Evolutionary conservation across 2,329 filamentous ascomycete species (phyloP).

Genomic region (Apiospora arundinis): DNA sequence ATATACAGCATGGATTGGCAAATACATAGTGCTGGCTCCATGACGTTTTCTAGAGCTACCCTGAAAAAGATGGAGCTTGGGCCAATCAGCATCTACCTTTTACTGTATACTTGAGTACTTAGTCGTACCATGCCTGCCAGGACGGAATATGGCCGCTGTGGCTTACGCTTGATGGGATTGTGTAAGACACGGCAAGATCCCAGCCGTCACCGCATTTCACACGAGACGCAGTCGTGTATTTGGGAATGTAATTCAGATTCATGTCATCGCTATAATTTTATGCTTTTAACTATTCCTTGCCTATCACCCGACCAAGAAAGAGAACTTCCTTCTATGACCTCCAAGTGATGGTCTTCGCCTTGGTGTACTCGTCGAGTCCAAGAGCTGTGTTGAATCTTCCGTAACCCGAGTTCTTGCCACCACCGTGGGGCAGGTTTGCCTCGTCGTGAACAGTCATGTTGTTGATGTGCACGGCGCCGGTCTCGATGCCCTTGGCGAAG

Average conservation of each 20-base stretch:
- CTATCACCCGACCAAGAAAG: not conserved
- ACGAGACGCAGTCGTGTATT: not conserved
- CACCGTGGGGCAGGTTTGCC: slow-evolving; percentile 48
- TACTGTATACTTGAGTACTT: too few species aligned
- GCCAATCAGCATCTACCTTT: not conserved
- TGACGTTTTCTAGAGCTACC: slow-evolving; percentile 31
- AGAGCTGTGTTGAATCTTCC: slow-evolving; percentile 46
- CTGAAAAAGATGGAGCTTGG: slow-evolving; percentile 20
- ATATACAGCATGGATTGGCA: not conserved
- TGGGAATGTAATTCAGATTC: slow-evolving; percentile 1
- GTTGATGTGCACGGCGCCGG: slow-evolving; percentile 56
- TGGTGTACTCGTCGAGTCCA: slow-evolving; percentile 41
- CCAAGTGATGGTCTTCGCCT: slow-evolving; percentile 43
- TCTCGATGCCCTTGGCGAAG: slow-evolving; percentile 60
- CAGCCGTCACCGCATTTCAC: not conserved
- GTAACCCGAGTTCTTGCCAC: slow-evolving; percentile 49
- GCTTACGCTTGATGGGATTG: not conserved
- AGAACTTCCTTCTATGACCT: slow-evolving; percentile 21
- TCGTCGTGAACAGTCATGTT: slow-evolving; percentile 52
- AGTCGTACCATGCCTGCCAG: too few species aligned
- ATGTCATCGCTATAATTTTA: not conserved
- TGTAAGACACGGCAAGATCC: not conserved
- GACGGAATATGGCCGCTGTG: not conserved
- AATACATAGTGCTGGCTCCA: slow-evolving; percentile 17
- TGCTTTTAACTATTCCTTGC: not conserved